Conservation (phyloP, 2,329 filamentous ascomycete species). For the Coniochaeta sp. region DNA sequence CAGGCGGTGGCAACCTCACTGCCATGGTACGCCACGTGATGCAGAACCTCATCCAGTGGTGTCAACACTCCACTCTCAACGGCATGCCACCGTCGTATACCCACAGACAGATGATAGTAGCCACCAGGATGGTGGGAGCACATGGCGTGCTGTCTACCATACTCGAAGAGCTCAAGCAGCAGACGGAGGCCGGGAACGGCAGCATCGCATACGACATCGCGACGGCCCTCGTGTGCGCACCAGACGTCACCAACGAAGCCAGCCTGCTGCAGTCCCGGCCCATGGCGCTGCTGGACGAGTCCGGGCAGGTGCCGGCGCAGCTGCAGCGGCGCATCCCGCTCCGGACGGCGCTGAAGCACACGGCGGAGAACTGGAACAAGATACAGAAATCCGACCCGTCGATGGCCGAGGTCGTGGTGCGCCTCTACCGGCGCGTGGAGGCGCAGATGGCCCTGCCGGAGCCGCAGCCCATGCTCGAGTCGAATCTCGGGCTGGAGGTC, state of each 20-base stretch:
- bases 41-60: conserved; percentile 60
- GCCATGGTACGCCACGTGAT: conserved; percentile 53
- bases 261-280: conserved; percentile 18
- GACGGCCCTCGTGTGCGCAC: conserved; percentile 61
- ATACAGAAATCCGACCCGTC: conserved; percentile 48
- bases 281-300: conserved; percentile 21
- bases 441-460: conserved; percentile 46
- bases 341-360: conserved; percentile 49
- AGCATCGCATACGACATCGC: conserved; percentile 62
- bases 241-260: conserved; percentile 36
- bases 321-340: conserved; percentile 46
- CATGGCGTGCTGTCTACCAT: conserved; percentile 53
- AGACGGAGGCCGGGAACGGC: conserved; percentile 51
- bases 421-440: conserved; percentile 57
- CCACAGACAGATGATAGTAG: conserved; percentile 60
- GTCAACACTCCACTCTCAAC: conserved; percentile 41
- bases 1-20: conserved; percentile 46
- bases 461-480: conserved; percentile 23
- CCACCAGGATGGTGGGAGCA: conserved; percentile 53
- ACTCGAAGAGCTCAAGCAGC: conserved; percentile 58
- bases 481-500: neutral
- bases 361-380: conserved; percentile 49
- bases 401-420: conserved; percentile 53
- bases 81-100: conserved; percentile 60
- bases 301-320: conserved; percentile 25